Base-by-base conservation (phyloP, 495 filamentous ascomycete species). In the Lasiosphaeriaceae sp. region DNA sequence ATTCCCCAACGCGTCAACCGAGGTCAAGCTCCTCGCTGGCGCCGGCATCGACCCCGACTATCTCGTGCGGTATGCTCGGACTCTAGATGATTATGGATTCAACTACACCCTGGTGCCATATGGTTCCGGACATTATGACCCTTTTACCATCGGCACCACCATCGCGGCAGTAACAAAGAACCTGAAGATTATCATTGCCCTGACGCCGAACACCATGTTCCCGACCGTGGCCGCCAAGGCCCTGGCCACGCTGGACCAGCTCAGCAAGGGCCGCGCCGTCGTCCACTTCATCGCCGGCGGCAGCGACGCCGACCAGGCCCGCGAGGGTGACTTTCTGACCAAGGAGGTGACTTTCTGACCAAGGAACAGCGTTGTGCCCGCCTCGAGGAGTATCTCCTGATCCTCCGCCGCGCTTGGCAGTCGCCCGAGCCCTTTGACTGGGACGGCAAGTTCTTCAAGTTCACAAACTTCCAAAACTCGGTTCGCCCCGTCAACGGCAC, bases 241-340 rank as follows among this genome's bases (percentile, higher is more conserved):
- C n/a, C 72, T 82, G 7, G 77, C 79, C 24, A 82, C 79, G 0
- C 69, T 82, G 0, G 77, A 80, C 54, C 79, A 82, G 60, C 74
- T 82, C 16, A 74, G 73, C 58, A 52, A 49, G 12, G 79, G 79
- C 22, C 77, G 79, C 3, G 78, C 71, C 11, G 79, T 82, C 2
- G 79, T 82, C 47, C 79, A 82, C 56, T 80, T 81, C 54, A 81
- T 82, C 61, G 79, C 79, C 21, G 79, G 79, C 21, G 79, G 79
- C 43, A 78, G 69, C 51, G 79, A 82, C 52, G 72, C 61, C 3
- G 79, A 82, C 44, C 79, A 82, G 54, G 78, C 78, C 9, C 68
- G 62, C 17, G 79, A 82, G 55, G 79, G 79, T 7, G 79, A 82
- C 54, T 82, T 79, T 59, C 64, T 81, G n/a, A 67, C 56, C 62